Base-by-base conservation (phyloP, 1,284 basidiomycete species). In the Rhizoctonia solani region DNA sequence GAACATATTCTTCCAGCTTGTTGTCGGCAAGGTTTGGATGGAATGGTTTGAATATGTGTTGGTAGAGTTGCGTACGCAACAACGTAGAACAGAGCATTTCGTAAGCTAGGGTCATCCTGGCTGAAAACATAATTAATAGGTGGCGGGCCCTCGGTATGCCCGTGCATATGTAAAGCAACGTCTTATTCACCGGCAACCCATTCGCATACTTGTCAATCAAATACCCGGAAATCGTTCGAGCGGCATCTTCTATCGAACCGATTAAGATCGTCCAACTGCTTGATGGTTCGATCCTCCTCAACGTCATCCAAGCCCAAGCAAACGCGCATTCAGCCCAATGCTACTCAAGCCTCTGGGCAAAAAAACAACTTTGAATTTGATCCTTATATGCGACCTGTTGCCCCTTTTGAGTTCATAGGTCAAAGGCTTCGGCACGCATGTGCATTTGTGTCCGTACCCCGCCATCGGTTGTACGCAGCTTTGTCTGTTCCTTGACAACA, bases 171-270 rank as follows among this genome's bases (percentile, higher is more conserved):
- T 39, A 39, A n/a, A n/a, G n/a, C n/a, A n/a, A n/a, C n/a, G n/a
- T n/a, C n/a, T n/a, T n/a, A n/a, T n/a, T n/a, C n/a, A n/a, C n/a
- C n/a, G n/a, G n/a, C n/a, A n/a, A n/a, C n/a, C n/a, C n/a, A n/a
- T n/a, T n/a, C n/a, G n/a, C n/a, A n/a, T 59, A 63, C 14, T 23
- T 50, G n/a, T 52, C 47, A 25, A 63, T 49, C 14, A 63, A 25
- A 29, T 63, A 53, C 3, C 44, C 59, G 29, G 59, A 63, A 1
- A 52, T 41, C 4, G 34, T n/a, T 8, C 47, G 46, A 47, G 47
- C 42, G 34, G 52, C 34, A 13, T 63, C 32, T 23, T 63, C 59
- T 29, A 52, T 52, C 27, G 41, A 23, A 25, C n/a, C 59, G 32
- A 25, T 63, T 63, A 16, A 63, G 23, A n/a, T 52, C 49, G 8